Percentiles rank a stretch among this genome's conserved stretches.
These are phyloP conservation scores for Suillus clintonianus DNA, from an alignment of 768 basidiomycete species.

Conservation along the genomic window DNA sequence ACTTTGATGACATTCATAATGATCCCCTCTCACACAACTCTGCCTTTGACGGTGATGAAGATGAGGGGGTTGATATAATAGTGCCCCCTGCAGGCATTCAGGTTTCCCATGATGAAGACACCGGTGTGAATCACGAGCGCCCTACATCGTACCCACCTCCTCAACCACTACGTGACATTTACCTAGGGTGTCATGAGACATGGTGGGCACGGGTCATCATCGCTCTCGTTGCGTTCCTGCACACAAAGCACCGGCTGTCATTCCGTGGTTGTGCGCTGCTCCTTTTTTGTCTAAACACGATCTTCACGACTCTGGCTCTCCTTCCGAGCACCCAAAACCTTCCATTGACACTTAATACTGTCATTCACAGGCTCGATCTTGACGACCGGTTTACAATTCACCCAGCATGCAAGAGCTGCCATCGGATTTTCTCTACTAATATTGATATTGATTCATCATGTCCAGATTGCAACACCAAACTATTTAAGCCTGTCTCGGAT, in stretches of 20 bases:
- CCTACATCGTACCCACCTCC: background rate
- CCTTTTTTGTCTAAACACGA: slow-evolving; percentile 11
- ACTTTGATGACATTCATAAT: no score
- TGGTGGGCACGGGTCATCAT: slow-evolving; percentile 17
- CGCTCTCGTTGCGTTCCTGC: slow-evolving; percentile 18
- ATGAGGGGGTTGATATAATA: no score
- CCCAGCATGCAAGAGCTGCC: slow-evolving; percentile 4
- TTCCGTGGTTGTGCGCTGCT: slow-evolving; percentile 20
- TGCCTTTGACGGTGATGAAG: no score
- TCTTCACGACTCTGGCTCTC: slow-evolving; percentile 10
- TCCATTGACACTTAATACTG: slow-evolving; percentile 5
- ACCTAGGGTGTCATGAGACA: slow-evolving; percentile 6
- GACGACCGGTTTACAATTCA: background rate
- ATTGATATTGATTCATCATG: background rate
- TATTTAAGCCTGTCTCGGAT: background rate
- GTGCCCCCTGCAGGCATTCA: no score
- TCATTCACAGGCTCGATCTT: slow-evolving; percentile 5
- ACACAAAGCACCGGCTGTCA: slow-evolving; percentile 21
- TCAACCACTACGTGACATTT: background rate
- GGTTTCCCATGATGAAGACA: no score
- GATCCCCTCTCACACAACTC: no score
- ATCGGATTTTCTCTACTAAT: background rate
- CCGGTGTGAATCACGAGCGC: background rate
- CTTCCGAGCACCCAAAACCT: background rate
- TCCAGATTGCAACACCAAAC: background rate